phyloP scores from a whole-genome alignment of 2,329 filamentous ascomycete species.

The Hypoxylon sp. region DNA sequence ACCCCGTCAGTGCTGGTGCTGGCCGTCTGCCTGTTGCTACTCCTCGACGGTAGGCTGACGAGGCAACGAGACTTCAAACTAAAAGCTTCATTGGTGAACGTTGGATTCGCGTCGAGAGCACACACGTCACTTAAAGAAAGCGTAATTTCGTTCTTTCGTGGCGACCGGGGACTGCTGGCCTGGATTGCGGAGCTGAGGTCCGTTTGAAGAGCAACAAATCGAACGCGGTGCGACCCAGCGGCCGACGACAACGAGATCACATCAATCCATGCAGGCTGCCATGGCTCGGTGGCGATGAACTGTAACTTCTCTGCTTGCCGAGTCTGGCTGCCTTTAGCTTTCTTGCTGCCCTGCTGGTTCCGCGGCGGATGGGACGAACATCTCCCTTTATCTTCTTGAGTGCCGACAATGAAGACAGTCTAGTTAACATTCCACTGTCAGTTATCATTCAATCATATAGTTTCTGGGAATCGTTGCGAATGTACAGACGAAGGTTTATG shows the following conservation, averaged over 20 bases:
- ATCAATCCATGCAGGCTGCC: conserved; percentile 67
- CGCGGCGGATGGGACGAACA: conserved; percentile 70
- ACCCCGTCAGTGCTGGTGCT: conserved; percentile 58
- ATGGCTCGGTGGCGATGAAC: conserved; percentile 58
- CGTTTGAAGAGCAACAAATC: conserved; percentile 63
- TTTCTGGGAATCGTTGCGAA: background rate
- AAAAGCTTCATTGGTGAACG: conserved; percentile 57
- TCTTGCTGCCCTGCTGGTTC: conserved; percentile 60
- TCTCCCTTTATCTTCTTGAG: conserved; percentile 66
- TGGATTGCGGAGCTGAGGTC: conserved; percentile 57
- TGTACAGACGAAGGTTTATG: background rate
- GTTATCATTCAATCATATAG: background rate
- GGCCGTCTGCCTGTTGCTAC: conserved; percentile 48
- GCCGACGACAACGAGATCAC: conserved; percentile 59
- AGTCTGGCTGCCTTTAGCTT: conserved; percentile 47
- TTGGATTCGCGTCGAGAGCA: conserved; percentile 57
- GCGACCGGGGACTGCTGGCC: conserved; percentile 26
- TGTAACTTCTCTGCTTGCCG: conserved; percentile 45
- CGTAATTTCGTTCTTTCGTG: conserved; percentile 49
- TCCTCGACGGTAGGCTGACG: conserved; percentile 56
- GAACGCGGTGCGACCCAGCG: conserved; percentile 57
- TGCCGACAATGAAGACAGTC: conserved; percentile 74
- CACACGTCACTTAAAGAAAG: conserved; percentile 60
- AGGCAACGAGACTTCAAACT: conserved; percentile 62
- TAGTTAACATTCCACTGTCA: conserved; percentile 19